These are phyloP conservation scores for Apiospora saccharicola DNA, from an alignment of 2,329 filamentous ascomycete species.

Conservation along the genomic window DNA sequence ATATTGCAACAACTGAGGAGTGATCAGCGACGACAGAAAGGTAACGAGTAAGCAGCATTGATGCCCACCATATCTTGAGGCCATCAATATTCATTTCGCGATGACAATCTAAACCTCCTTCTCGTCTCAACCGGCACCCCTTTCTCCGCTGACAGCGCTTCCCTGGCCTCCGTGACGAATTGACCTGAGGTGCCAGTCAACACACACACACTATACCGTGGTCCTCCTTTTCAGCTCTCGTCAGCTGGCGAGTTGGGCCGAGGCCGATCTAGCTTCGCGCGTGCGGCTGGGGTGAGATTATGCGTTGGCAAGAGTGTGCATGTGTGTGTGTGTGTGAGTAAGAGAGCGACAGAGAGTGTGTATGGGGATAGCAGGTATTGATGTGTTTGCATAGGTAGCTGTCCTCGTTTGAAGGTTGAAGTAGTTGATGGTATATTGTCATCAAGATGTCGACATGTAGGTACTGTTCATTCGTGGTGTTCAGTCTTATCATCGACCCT, in stretches of 20 bases:
- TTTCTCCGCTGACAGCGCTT: neutral
- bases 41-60: neutral
- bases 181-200: neutral
- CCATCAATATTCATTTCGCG: neutral
- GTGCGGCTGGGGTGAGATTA: neutral
- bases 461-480: neutral
- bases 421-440: neutral
- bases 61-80: neutral
- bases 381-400: neutral
- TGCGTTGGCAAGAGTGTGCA: slow-evolving; percentile 14
- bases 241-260: slow-evolving; percentile 18
- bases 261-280: slow-evolving; percentile 14
- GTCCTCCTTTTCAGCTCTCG: slow-evolving; percentile 2
- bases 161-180: neutral
- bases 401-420: neutral
- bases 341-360: neutral
- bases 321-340: neutral
- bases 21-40: neutral
- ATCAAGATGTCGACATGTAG: neutral
- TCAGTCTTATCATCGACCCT: neutral
- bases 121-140: neutral
- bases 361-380: neutral
- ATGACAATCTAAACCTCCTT: neutral
- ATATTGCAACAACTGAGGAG: no score
- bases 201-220: neutral